A percentile compares a stretch with the other conserved stretches of the same genome.
Evolutionary conservation across 1,139 yeast genomes (phyloP).

Genomic region (Arxiozyma heterogenica): DNA sequence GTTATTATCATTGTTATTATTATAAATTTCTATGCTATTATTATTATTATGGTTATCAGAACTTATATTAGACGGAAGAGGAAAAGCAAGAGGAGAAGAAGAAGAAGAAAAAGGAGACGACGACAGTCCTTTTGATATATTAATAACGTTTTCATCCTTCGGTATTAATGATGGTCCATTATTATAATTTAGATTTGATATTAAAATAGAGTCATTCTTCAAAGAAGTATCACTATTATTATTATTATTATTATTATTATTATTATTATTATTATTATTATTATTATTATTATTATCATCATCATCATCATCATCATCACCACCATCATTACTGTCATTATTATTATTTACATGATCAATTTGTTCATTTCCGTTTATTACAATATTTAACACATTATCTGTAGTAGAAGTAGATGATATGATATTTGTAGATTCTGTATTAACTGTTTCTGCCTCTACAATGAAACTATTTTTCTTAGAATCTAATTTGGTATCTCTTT

Average conservation of each 20-base stretch:
- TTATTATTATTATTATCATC: not conserved
- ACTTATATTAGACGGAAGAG: not conserved
- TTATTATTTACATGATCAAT: not conserved
- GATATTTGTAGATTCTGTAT: constrained; percentile 21
- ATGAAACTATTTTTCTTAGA: constrained; percentile 27
- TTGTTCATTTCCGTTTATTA: not conserved
- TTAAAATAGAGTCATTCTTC: not conserved
- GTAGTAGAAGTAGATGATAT: not conserved
- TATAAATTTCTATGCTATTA: not conserved
- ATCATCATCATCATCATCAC: not conserved
- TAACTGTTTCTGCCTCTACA: constrained; percentile 33
- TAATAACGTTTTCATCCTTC: not conserved
- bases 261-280: not conserved
- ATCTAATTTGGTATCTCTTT: constrained; percentile 34
- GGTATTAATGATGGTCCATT: not conserved
- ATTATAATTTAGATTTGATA: not conserved
- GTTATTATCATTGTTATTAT: too few relatives aligned
- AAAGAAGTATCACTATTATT: too few relatives aligned
- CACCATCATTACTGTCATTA: not conserved
- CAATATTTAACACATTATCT: not conserved
- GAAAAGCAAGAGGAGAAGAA: not conserved
- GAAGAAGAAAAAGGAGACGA: not conserved
- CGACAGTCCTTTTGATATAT: not conserved
- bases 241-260: not conserved
- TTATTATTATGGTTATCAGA: too few relatives aligned